Percentiles rank a stretch among this genome's conserved stretches.
Conservation (phyloP, 768 basidiomycete species). For the Tricholoma matsutake region DNA sequence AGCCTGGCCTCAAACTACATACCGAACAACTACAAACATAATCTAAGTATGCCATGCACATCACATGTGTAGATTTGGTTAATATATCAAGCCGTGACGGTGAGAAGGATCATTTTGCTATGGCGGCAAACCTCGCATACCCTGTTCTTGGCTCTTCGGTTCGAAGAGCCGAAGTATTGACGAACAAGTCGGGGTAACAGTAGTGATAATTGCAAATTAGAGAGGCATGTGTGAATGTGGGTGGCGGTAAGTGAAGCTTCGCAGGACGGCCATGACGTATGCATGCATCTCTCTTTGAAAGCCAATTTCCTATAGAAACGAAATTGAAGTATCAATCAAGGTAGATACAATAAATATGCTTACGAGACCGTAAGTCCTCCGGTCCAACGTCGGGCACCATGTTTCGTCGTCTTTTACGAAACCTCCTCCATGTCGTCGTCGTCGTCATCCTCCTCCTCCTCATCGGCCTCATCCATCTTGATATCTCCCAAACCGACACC, state of each 20-base stretch:
- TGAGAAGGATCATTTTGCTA: not conserved
- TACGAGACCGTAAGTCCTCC: not conserved
- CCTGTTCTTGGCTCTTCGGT: not conserved
- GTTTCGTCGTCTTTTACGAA: conserved; percentile 31
- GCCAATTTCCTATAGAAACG: not conserved
- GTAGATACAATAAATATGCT: not conserved
- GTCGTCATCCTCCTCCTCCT: conserved; percentile 47
- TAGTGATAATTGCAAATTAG: not conserved
- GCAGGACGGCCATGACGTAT: not conserved
- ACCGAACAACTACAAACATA: too few species aligned
- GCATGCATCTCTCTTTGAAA: not conserved
- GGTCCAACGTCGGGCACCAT: not conserved
- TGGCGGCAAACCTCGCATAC: not conserved
- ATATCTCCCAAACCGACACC: conserved; percentile 27
- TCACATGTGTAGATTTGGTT: too few species aligned
- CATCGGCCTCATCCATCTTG: conserved; percentile 53
- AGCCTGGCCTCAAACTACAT: too few species aligned
- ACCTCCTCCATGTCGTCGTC: conserved; percentile 74
- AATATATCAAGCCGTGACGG: too few species aligned
- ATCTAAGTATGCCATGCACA: too few species aligned
- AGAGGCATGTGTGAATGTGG: not conserved
- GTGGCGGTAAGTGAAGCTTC: not conserved
- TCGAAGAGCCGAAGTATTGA: not conserved
- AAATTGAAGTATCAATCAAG: not conserved
- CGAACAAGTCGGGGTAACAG: not conserved